A percentile compares a stretch with the other conserved stretches of the same genome.
These are phyloP conservation scores for Kluyveromyces sp. DNA, from an alignment of 1,139 yeast genomes.

Conservation along the genomic window DNA sequence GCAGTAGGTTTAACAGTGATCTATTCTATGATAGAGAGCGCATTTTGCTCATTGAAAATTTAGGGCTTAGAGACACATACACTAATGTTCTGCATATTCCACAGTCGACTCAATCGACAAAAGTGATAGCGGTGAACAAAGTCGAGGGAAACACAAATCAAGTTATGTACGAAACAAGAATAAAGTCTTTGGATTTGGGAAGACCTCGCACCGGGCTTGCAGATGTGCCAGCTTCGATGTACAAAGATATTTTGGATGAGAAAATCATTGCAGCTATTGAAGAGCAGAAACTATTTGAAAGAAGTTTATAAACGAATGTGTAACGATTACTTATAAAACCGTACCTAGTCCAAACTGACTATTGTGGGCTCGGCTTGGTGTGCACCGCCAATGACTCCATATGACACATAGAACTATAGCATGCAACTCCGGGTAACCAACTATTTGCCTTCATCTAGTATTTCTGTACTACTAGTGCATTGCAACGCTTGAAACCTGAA, in stretches of 20 bases:
- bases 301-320: neutral
- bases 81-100: constrained; percentile 77
- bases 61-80: constrained; percentile 73
- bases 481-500: no score
- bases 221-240: constrained; percentile 50
- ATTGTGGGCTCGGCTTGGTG: neutral
- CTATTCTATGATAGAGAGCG: constrained; percentile 55
- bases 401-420: no score
- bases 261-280: constrained; percentile 55
- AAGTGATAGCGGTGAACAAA: constrained; percentile 28
- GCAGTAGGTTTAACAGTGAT: constrained; percentile 60
- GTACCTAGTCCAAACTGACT: neutral
- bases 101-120: constrained; percentile 62
- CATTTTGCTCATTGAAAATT: constrained; percentile 36
- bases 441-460: neutral
- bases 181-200: constrained; percentile 41
- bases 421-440: constrained; percentile 4
- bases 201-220: constrained; percentile 55
- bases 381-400: no score
- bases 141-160: constrained; percentile 18
- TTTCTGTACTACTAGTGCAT: no score
- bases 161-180: constrained; percentile 45
- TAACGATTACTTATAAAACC: neutral
- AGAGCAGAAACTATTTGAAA: constrained; percentile 57
- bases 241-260: constrained; percentile 51